These are phyloP conservation scores for Cryptosporidium meleagridis DNA, from an alignment of 169 alveolate genomes.

Conservation along the genomic window DNA sequence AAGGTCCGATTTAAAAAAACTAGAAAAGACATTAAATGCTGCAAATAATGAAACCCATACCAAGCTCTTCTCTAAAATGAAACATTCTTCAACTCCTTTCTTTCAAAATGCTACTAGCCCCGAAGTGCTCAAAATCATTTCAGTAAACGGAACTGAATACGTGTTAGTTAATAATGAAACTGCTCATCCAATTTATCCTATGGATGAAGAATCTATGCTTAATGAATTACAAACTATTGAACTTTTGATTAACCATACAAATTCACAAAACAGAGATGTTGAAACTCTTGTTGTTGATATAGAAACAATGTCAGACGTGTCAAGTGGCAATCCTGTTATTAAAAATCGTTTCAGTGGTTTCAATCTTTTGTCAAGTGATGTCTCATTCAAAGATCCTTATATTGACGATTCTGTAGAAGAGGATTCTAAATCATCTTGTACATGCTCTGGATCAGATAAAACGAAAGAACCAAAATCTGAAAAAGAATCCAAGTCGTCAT, in stretches of 20 bases:
- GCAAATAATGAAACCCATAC: neutral
- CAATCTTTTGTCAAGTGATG: neutral
- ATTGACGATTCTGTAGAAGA: neutral
- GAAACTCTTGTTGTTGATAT: neutral
- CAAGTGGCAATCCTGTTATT: neutral
- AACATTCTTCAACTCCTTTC: neutral
- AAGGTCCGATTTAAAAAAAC: too few relatives aligned
- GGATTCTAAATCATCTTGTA: conserved; percentile 3
- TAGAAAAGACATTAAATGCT: neutral
- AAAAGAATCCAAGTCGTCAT: neutral
- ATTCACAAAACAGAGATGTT: neutral
- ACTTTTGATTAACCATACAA: neutral
- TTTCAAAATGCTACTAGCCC: neutral
- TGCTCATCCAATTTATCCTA: neutral
- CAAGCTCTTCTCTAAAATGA: neutral
- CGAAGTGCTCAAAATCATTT: neutral
- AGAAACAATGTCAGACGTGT: neutral
- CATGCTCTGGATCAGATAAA: neutral
- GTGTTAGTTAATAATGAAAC: neutral
- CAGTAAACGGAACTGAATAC: neutral
- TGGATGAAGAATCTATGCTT: neutral
- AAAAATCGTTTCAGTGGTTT: neutral
- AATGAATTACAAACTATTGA: neutral
- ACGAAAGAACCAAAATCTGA: neutral
- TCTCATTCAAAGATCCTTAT: neutral